Conservation (phyloP, 2,329 filamentous ascomycete genomes). For the Colletotrichum sp. region DNA sequence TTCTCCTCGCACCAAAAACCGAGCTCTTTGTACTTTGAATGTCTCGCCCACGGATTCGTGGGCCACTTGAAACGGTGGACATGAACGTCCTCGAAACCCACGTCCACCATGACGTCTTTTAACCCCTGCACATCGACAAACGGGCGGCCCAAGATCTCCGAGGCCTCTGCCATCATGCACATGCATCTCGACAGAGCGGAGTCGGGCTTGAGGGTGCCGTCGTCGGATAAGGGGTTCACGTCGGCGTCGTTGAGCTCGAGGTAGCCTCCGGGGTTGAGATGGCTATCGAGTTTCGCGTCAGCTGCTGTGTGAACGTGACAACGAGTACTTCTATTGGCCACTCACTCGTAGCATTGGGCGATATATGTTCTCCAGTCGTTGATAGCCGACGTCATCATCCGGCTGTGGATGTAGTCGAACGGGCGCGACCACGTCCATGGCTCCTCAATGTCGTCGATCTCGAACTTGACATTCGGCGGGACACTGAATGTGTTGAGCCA, state of each 20-base stretch:
- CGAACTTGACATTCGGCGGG: constrained; percentile 59
- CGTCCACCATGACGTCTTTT: constrained; percentile 47
- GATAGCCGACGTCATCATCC: constrained; percentile 56
- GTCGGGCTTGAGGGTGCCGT: constrained; percentile 36
- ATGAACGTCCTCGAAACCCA: constrained; percentile 57
- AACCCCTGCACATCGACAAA: constrained; percentile 45
- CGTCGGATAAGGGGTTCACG: constrained; percentile 34
- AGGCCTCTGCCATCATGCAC: constrained; percentile 38
- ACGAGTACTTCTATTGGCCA: background rate
- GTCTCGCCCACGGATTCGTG: constrained; percentile 55
- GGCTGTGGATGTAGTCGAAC: constrained; percentile 61
- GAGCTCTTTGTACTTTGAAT: constrained; percentile 55
- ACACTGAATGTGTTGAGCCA: constrained; percentile 34
- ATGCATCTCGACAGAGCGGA: constrained; percentile 34
- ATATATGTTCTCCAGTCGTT: constrained; percentile 53
- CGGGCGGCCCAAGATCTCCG: constrained; percentile 36
- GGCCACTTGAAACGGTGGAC: constrained; percentile 55
- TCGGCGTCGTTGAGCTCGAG: constrained; percentile 34
- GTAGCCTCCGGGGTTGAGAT: constrained; percentile 44
- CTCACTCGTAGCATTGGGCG: constrained; percentile 44
- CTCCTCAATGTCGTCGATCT: constrained; percentile 60
- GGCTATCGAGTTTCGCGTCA: constrained; percentile 17
- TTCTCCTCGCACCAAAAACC: constrained; percentile 33
- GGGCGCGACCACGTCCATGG: constrained; percentile 52
- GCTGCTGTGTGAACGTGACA: background rate